Base-by-base conservation (phyloP, 495 filamentous ascomycete genomes). In the Penicillium crystallinum region DNA sequence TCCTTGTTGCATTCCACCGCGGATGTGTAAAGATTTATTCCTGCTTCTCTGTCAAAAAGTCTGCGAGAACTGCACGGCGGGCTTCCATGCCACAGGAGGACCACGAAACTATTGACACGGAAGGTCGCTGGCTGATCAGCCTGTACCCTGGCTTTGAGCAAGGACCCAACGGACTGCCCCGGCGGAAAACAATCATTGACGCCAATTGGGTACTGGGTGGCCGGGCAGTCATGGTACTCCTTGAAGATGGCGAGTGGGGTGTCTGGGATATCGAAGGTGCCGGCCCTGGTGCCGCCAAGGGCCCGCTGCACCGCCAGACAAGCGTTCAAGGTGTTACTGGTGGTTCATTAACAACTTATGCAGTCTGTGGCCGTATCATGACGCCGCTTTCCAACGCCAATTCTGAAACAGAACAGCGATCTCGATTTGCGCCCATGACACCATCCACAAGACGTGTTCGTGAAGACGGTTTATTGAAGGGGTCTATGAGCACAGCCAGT, bases 181-280 rank as follows among this genome's bases (percentile, higher is more conserved):
- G 69, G 62, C 81, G 91, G 30, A 97, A 95, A 63, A 80, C 79
- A 1, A 80, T 96, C 29, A 72, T 95, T n/a, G 85, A 85, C 52
- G 87, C 89, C 0, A 75, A 87, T 48, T 97, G 92, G 92, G 81
- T 90, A 7, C 74, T 85, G n/a, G 81, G 84, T 37, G 91, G 91
- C 33, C 83, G 79, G 36, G 86, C 86, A 11, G 76, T 96, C 33
- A 72, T 96, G 55, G 80, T 83, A 4, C 76, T 97, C 7, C 77
- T 92, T 11, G 80, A 79, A 5, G 90, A 96, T 65, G 92, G 90
- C 0, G 86, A 95, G 71, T 97, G 91, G 91, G 91, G 89, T 4
- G 82, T 97, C 23, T 97, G 92, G 91, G 89, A 95, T 69, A 74
- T 91, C 27, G 83, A 89, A 59, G 83, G 85, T 1, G 77, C 81